A percentile compares a stretch with the other conserved stretches of the same genome.
These are phyloP conservation scores for Chiua virens DNA, from an alignment of 768 basidiomycete genomes.

Conservation along the genomic window DNA sequence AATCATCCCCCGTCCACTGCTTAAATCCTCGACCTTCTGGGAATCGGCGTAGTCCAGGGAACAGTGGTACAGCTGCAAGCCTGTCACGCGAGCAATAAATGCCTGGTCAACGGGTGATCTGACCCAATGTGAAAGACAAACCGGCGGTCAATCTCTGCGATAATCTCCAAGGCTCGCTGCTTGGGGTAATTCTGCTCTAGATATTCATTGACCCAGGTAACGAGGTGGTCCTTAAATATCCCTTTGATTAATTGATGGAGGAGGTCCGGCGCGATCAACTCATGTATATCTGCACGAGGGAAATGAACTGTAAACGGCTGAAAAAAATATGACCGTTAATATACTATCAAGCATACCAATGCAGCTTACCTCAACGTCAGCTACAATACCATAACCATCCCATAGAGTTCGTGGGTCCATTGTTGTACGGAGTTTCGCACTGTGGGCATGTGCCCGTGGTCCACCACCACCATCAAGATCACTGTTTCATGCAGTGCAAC, in stretches of 20 bases:
- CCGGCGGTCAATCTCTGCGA: background rate
- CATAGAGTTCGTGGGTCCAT: background rate
- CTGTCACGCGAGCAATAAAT: background rate
- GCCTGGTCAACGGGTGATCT: no score
- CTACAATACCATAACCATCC: background rate
- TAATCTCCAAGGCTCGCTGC: background rate
- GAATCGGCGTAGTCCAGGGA: no score
- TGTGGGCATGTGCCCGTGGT: background rate
- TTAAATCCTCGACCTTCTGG: background rate
- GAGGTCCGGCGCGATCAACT: background rate
- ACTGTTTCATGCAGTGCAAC: background rate
- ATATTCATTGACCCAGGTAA: background rate
- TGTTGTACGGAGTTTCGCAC: background rate
- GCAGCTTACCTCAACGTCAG: no score
- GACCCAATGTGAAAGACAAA: no score
- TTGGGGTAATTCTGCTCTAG: background rate
- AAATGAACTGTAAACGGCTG: background rate
- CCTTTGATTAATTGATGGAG: no score
- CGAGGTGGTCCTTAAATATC: background rate
- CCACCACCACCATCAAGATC: background rate
- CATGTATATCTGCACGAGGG: background rate
- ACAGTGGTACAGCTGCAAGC: background rate
- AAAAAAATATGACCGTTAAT: background rate
- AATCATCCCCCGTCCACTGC: conserved; percentile 30
- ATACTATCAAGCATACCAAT: background rate